Conservation (phyloP, 108 stramenopile species). For the Aurantiochytrium sp. region DNA sequence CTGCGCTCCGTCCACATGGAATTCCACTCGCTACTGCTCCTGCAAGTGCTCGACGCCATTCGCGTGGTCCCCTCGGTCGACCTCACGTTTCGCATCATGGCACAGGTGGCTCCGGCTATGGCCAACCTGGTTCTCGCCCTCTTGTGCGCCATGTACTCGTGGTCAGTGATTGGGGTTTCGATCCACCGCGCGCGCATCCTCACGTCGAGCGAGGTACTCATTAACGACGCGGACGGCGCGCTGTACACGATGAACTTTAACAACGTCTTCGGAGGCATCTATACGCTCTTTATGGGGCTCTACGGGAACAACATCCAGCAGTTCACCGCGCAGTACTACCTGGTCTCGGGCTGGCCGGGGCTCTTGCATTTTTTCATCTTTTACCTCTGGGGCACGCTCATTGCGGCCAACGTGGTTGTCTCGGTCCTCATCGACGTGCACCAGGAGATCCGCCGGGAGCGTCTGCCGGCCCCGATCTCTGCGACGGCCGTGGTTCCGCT, state of each 20-base stretch:
- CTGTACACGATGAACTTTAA: constrained; percentile 14
- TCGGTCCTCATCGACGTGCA: not conserved
- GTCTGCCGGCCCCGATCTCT: no score
- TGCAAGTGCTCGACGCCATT: not conserved
- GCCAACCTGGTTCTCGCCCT: not conserved
- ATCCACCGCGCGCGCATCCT: not conserved
- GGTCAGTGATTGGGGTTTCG: not conserved
- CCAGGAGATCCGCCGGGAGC: not conserved
- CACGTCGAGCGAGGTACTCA: not conserved
- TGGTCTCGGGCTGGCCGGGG: not conserved
- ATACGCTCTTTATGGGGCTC: not conserved
- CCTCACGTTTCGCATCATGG: not conserved
- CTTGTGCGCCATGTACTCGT: constrained; percentile 10
- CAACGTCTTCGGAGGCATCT: not conserved
- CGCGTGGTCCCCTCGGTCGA: not conserved
- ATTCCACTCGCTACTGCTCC: not conserved
- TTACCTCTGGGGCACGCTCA: not conserved
- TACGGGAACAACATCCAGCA: constrained; percentile 28
- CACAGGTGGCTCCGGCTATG: not conserved
- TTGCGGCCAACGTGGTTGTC: not conserved
- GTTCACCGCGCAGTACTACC: not conserved
- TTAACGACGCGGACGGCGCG: not conserved
- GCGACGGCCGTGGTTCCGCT: no score
- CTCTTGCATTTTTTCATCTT: not conserved
- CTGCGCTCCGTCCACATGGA: not conserved